Conservation (phyloP, 106 monocot genomes). For the Gastrodia elata region DNA sequence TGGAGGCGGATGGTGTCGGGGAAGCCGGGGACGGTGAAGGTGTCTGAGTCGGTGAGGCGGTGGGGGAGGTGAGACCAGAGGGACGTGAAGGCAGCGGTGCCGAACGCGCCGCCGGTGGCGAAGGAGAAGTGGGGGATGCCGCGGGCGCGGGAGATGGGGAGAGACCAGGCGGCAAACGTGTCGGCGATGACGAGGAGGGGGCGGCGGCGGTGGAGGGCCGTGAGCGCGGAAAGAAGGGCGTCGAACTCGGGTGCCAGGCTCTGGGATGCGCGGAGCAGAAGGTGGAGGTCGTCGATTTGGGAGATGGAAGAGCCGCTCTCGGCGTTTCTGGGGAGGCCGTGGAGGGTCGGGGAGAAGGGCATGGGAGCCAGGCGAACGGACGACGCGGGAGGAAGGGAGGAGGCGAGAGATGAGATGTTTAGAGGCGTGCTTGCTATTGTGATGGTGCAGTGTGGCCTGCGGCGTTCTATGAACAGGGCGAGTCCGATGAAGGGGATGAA, state of each 20-base stretch:
- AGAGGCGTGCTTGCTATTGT: not conserved
- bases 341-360: conserved; percentile 23
- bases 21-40: conserved; percentile 14
- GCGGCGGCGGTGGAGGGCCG: conserved; percentile 25
- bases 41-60: not conserved
- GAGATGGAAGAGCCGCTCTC: conserved; percentile 18
- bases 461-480: conserved; percentile 26
- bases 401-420: conserved; percentile 31
- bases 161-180: not conserved
- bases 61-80: conserved; percentile 26
- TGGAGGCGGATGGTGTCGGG: conserved; percentile 10
- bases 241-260: conserved; percentile 18
- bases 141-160: conserved; percentile 23
- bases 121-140: conserved; percentile 52
- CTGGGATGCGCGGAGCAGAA: conserved; percentile 48
- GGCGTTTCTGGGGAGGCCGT: conserved; percentile 28
- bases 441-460: conserved; percentile 21
- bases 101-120: conserved; percentile 34
- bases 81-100: conserved; percentile 21
- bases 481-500: conserved; percentile 71
- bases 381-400: conserved; percentile 29
- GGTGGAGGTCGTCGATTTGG: conserved; percentile 27
- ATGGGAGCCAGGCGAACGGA: conserved; percentile 5
- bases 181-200: conserved; percentile 24
- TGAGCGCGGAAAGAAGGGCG: conserved; percentile 8